Base-by-base conservation (phyloP, 371 early-diverging fungal species). In the Lichtheimia hyalospora region DNA sequence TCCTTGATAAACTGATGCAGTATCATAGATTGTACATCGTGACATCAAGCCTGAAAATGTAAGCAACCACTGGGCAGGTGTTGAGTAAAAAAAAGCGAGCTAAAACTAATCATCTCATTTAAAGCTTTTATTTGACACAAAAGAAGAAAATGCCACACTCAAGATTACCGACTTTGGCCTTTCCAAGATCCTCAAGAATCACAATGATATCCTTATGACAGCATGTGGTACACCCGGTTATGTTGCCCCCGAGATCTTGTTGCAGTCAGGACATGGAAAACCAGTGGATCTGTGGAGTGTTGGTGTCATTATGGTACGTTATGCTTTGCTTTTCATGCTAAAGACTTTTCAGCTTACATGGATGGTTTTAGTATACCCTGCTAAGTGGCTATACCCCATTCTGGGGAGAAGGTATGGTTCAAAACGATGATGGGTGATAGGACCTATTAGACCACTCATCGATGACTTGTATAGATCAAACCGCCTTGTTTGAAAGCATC, bases 371-470 rank as follows among this genome's bases (percentile, higher is more conserved):
- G 49, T 96, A 88, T 74, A 92, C 91, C 18, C 77, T 96, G 70
- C 66, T 95, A 18, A 88, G 90, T 69, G 97, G 97, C 4, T 86
- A 83, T 62, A 88, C 95, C 12, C 98, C 98, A 16, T 97, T 95
- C 79, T 93, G 92, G 69, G 91, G 84, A 14, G 83, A 84, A 68
- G 82, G 81, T 74, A 77, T 63, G 41, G 1, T 50, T 8, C 13
- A 28, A 13, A n/a, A n/a, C n/a, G 12, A 8, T 10, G 16, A 16
- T 13, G 25, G 12, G 8, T 16, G 16, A 13, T n/a, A 51, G 27
- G 24, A 51, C 7, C 5, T 25, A 3, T 28, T n/a, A 15, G 3
- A 28, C 3, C 1, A 6, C 5, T 8, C 1, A 28, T n/a, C 7
- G 27, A n/a, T 12, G 23, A 16, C 3, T 28, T 27, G 7, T 7